Base-by-base conservation (phyloP, 164 flowering plant genomes). In the Annona cherimola region DNA sequence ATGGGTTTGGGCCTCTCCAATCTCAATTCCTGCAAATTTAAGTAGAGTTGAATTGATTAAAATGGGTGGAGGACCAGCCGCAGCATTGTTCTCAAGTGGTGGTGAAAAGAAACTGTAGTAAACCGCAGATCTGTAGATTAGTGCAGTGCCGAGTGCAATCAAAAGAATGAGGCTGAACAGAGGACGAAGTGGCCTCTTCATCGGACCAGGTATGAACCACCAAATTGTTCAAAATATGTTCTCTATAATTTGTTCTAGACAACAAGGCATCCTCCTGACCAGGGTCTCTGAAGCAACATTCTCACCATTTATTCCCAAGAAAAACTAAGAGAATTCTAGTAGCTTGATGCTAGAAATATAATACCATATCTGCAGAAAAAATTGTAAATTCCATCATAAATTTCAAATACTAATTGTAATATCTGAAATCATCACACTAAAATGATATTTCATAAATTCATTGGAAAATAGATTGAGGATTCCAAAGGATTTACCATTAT, bases 1-100 rank as follows among this genome's bases (percentile, higher is more conserved):
- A 83, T 79, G 87, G 4, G 68, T 45, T 60, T 75, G 63, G 1
- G 77, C 79, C 66, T 87, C 96, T 1, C 84, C 90, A 0, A 83
- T 0, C 63, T 91, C 98, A 42, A 85, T 70, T 20, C 87, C 85
- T 0, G 99, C 97, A 65, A 78, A 78, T 45, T 71, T 84, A 63
- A 95, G 82, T 75, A 95, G 77, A 3, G 98, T 91, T 1, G 81
- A 71, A 73, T 95, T 95, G 71, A 87, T 77, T 1, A 76, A 39
- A 3, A 44, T 40, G 12, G 64, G 77, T 0, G 81, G 62, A 0
- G 82, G 63, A 7, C 57, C 55, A 45, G 71, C 68, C 4, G 61
- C 55, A 5, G 69, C 63, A 5, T 70, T 18, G 59, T 44, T 62
- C 2, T 69, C 82, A n/a, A 63, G 70, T 63, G 66, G 78, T 9